A percentile compares a stretch with the other conserved stretches of the same genome.
phyloP scores from a whole-genome alignment of 768 basidiomycete genomes.

The Lactarius akahatsu region DNA sequence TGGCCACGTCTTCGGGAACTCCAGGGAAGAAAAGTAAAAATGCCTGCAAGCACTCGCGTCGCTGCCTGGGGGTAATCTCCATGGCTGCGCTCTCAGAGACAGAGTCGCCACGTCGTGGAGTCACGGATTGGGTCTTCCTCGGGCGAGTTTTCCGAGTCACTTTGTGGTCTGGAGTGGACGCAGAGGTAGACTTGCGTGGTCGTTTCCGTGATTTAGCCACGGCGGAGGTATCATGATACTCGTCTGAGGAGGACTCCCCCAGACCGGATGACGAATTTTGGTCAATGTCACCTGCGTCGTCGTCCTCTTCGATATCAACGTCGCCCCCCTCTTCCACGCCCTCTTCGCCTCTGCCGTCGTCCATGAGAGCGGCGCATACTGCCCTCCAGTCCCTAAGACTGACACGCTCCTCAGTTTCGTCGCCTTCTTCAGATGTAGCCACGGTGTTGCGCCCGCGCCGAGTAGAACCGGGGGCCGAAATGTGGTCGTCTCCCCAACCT shows the following conservation, averaged over 20 bases:
- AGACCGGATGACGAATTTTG: conserved; percentile 35
- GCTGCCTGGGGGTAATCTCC: conserved; percentile 52
- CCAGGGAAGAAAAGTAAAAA: conserved; percentile 77
- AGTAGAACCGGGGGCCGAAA: background rate
- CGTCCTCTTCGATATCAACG: conserved; percentile 31
- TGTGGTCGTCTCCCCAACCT: conserved; percentile 53
- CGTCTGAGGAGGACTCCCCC: conserved; percentile 29
- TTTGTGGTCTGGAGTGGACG: background rate
- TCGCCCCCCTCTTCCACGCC: conserved; percentile 34
- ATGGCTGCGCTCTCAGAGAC: conserved; percentile 4
- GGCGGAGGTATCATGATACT: conserved; percentile 9
- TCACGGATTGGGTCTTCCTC: conserved; percentile 11
- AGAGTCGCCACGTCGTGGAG: conserved; percentile 4
- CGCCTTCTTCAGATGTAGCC: conserved; percentile 25
- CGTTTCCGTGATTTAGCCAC: conserved; percentile 18
- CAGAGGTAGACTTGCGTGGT: conserved; percentile 14
- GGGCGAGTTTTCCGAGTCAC: conserved; percentile 10
- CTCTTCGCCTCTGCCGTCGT: conserved; percentile 32
- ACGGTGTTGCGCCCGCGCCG: conserved; percentile 22
- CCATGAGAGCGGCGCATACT: conserved; percentile 72
- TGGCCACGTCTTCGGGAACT: conserved; percentile 45
- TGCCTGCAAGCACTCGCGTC: conserved; percentile 51
- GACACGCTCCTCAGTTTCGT: conserved; percentile 41
- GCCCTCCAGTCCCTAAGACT: conserved; percentile 74
- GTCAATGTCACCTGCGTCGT: conserved; percentile 31